Evolutionary conservation across 1,284 basidiomycete species (phyloP).

Genomic region (Sparassis latifolia): DNA sequence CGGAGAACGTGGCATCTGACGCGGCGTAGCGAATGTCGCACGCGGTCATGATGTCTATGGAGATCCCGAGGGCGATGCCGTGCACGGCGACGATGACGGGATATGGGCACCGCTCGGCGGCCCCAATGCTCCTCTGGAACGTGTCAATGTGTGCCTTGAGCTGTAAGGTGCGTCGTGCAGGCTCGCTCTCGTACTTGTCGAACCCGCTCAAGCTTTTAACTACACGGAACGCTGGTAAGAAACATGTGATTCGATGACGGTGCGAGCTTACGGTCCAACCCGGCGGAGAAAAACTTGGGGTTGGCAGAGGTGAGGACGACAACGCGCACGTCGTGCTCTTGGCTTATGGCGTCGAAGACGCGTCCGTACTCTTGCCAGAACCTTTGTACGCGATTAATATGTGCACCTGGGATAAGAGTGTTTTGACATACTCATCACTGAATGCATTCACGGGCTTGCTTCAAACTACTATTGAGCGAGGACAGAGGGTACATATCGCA

Average conservation of each 20-base stretch:
- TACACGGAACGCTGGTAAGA: constrained; percentile 8
- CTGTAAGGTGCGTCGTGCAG: constrained; percentile 47
- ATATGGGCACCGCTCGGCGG: constrained; percentile 67
- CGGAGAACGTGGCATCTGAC: constrained; percentile 57
- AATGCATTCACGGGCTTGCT: constrained; percentile 79
- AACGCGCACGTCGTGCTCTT: constrained; percentile 55
- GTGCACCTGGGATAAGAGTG: neutral
- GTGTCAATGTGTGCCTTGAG: constrained; percentile 46
- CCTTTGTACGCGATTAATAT: constrained; percentile 27
- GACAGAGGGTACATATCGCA: neutral
- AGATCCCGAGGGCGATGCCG: constrained; percentile 73
- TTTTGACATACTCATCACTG: constrained; percentile 41
- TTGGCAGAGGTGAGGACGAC: constrained; percentile 68
- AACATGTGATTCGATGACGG: neutral
- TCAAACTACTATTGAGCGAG: constrained; percentile 1
- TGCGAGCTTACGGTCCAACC: constrained; percentile 64
- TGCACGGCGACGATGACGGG: constrained; percentile 86
- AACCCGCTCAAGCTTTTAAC: constrained; percentile 28
- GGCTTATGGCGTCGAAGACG: constrained; percentile 52
- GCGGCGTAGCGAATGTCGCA: constrained; percentile 82
- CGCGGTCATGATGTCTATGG: constrained; percentile 69
- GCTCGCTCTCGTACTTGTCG: constrained; percentile 30
- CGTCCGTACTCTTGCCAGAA: constrained; percentile 69
- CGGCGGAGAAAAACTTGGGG: constrained; percentile 75
- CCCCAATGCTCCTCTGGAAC: constrained; percentile 71